These are phyloP conservation scores for Cephaloascus fragrans DNA, from an alignment of 805 yeast genomes.

Conservation along the genomic window DNA sequence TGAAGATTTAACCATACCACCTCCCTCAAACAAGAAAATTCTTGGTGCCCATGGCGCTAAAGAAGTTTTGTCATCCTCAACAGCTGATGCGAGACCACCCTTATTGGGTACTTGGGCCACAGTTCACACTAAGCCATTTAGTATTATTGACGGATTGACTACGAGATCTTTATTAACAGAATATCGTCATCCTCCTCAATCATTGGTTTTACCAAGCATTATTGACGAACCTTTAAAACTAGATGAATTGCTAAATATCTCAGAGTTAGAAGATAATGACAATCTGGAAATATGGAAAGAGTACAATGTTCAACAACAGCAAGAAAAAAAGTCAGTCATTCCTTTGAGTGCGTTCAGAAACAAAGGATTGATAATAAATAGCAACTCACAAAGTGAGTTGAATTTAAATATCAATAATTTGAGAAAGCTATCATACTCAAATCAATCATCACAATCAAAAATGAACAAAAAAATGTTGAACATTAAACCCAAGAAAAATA, in stretches of 20 bases:
- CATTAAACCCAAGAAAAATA: constrained; percentile 6
- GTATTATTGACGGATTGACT: constrained; percentile 89
- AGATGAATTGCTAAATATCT: constrained; percentile 81
- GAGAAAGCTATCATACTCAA: constrained; percentile 5
- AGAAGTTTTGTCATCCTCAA: constrained; percentile 82
- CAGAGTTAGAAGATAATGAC: constrained; percentile 72
- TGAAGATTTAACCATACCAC: constrained; percentile 79
- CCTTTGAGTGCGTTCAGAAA: constrained; percentile 90
- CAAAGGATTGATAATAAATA: constrained; percentile 31
- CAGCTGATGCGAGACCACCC: constrained; percentile 84
- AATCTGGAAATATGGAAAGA: constrained; percentile 40
- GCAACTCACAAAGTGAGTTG: background rate
- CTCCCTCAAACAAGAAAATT: constrained; percentile 44
- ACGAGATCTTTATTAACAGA: constrained; percentile 68
- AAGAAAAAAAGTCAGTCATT: constrained; percentile 12
- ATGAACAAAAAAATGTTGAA: constrained; percentile 7
- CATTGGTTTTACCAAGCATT: background rate
- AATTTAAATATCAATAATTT: constrained; percentile 2
- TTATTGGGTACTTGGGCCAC: constrained; percentile 89
- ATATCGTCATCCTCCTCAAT: background rate
- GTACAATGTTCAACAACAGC: constrained; percentile 21
- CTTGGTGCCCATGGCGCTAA: constrained; percentile 80
- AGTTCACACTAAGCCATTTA: constrained; percentile 65
- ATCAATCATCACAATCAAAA: constrained; percentile 5
- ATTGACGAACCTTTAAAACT: constrained; percentile 29